phyloP scores from a whole-genome alignment of 1,284 basidiomycete genomes.

The Exobasidium rhododendri region DNA sequence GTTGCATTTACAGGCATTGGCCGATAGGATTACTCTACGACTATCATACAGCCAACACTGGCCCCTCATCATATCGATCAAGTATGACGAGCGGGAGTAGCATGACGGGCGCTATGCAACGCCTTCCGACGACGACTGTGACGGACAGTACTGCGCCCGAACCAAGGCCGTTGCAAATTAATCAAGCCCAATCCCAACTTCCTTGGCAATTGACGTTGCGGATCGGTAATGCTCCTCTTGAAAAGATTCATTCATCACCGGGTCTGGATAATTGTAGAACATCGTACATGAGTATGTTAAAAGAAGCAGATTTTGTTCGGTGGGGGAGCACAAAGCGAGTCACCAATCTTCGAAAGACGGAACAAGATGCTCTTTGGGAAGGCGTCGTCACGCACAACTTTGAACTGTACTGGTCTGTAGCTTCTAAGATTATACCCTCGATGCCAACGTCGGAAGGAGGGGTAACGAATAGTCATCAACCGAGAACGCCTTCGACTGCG shows the following conservation, averaged over 20 bases:
- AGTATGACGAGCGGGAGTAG: background rate
- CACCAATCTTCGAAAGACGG: constrained; percentile 36
- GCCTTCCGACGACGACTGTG: background rate
- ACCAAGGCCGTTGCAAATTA: background rate
- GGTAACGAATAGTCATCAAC: background rate
- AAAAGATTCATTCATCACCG: constrained; percentile 32
- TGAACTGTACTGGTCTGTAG: constrained; percentile 87
- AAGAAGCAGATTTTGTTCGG: constrained; percentile 49
- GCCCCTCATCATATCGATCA: constrained; percentile 22
- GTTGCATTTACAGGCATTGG: constrained; percentile 38
- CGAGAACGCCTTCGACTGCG: background rate
- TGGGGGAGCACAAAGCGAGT: constrained; percentile 44
- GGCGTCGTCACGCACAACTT: constrained; percentile 63
- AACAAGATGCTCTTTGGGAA: constrained; percentile 47
- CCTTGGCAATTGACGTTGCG: constrained; percentile 39
- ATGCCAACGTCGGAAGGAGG: background rate
- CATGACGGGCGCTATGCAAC: background rate
- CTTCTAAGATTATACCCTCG: constrained; percentile 68
- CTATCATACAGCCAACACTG: constrained; percentile 33
- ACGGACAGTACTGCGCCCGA: background rate
- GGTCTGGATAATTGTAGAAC: constrained; percentile 33
- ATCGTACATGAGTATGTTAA: constrained; percentile 47
- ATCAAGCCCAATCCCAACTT: background rate
- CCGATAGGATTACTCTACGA: constrained; percentile 46
- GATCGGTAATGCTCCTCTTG: constrained; percentile 32